Percentiles rank a stretch among this genome's conserved stretches.
Conservation (phyloP, 257 asterid genomes). For the Solanum virginianum region DNA sequence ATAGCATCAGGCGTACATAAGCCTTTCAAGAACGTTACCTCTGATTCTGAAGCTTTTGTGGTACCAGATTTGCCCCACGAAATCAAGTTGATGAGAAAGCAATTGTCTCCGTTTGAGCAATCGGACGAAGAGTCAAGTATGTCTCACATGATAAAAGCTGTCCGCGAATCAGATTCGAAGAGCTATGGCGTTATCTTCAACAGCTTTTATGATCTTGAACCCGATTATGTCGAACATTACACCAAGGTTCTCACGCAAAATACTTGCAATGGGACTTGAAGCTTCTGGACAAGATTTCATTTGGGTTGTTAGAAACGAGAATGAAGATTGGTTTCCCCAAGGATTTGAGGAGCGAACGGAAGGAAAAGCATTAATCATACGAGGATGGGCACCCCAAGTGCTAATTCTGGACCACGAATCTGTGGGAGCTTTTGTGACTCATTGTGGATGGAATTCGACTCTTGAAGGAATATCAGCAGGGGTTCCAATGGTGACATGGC, state of each 20-base stretch:
- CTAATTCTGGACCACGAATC: conserved; percentile 35
- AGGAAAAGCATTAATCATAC: conserved; percentile 43
- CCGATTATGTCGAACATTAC: conserved; percentile 26
- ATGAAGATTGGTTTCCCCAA: conserved; percentile 36
- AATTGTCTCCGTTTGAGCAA: conserved; percentile 7
- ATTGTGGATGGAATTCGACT: conserved; percentile 50
- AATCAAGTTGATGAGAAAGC: conserved; percentile 9
- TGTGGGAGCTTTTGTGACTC: conserved; percentile 35
- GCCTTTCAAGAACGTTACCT: conserved; percentile 19
- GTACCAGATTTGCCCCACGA: conserved; percentile 23
- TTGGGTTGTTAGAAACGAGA: conserved; percentile 48
- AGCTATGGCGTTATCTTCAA: conserved; percentile 42
- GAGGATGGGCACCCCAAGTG: conserved; percentile 70
- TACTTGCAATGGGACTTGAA: conserved; percentile 56
- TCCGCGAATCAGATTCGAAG: conserved; percentile 4
- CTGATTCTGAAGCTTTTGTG: conserved; percentile 33
- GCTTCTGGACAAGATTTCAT: conserved; percentile 42
- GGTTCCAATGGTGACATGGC: conserved; percentile 47
- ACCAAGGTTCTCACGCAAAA: too few species aligned
- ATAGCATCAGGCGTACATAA: conserved; percentile 14
- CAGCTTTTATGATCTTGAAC: conserved; percentile 50
- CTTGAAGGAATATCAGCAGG: conserved; percentile 37
- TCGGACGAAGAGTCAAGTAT: not conserved
- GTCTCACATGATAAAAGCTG: not conserved
- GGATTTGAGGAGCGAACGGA: conserved; percentile 45